Conservation (phyloP, 352 stramenopile species). For the Phytophthora constricta region DNA sequence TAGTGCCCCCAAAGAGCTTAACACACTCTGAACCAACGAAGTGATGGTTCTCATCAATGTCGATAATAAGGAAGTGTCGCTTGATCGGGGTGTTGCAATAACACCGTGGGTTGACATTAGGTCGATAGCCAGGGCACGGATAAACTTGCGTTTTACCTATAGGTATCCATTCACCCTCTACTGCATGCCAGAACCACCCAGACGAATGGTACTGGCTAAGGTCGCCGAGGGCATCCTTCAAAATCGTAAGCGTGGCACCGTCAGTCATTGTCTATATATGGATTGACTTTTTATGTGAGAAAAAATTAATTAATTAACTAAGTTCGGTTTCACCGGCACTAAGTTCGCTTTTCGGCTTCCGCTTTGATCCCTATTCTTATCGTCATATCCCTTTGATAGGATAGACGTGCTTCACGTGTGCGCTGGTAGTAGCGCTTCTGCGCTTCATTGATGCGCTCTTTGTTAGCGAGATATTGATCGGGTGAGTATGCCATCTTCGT, state of each 20-base stretch:
- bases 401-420: background rate
- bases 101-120: conserved; percentile 5
- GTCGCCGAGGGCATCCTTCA: conserved; percentile 4
- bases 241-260: conserved; percentile 5
- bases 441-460: background rate
- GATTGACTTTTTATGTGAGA: too few species aligned
- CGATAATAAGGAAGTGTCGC: conserved; percentile 13
- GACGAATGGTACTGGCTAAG: conserved; percentile 7
- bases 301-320: conserved; percentile 12
- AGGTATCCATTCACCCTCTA: conserved; percentile 1
- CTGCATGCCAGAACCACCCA: conserved; percentile 6
- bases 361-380: conserved; percentile 1
- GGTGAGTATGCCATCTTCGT: background rate
- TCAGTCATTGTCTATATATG: conserved; percentile 16
- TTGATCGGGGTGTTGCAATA: conserved; percentile 22
- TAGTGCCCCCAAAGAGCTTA: conserved; percentile 11
- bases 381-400: background rate
- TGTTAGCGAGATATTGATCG: too few species aligned
- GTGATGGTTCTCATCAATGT: conserved; percentile 20
- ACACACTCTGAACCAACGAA: conserved; percentile 17
- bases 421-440: background rate
- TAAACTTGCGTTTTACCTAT: conserved; percentile 9
- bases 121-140: conserved; percentile 5
- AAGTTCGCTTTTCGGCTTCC: conserved; percentile 7
- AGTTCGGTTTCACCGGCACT: background rate